Percentiles rank a stretch among this genome's conserved stretches.
phyloP scores from a whole-genome alignment of 1,139 yeast species.

The Yamadazyma oceani region DNA sequence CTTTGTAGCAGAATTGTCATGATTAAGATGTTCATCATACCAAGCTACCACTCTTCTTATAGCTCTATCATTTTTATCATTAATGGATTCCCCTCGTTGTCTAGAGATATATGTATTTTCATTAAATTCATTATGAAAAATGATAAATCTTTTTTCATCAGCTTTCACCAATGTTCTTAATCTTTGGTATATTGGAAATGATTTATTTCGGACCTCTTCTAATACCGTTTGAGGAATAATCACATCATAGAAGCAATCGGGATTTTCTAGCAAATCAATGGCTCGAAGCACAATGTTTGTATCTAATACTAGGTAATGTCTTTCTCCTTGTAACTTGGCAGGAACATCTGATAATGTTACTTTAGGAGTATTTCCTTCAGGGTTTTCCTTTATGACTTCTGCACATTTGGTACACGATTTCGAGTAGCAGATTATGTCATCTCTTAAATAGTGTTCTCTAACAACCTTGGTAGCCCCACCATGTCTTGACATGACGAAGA shows the following conservation, averaged over 20 bases:
- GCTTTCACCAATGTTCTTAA: constrained; percentile 73
- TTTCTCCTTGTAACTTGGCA: constrained; percentile 30
- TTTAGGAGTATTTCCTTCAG: constrained; percentile 51
- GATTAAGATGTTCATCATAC: constrained; percentile 65
- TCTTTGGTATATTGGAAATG: constrained; percentile 86
- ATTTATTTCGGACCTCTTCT: constrained; percentile 87
- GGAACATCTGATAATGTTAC: constrained; percentile 55
- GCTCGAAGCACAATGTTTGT: constrained; percentile 88
- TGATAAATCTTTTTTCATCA: constrained; percentile 82
- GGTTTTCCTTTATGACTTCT: constrained; percentile 53
- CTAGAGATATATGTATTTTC: constrained; percentile 69
- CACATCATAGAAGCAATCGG: constrained; percentile 79
- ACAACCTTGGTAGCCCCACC: constrained; percentile 92
- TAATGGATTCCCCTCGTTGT: constrained; percentile 66
- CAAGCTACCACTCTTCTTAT: constrained; percentile 74
- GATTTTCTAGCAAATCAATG: constrained; percentile 83
- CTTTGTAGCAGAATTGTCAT: constrained; percentile 24
- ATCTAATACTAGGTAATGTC: constrained; percentile 81
- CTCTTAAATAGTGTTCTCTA: constrained; percentile 88
- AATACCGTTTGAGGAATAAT: constrained; percentile 91
- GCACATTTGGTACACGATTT: constrained; percentile 65
- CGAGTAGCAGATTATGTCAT: constrained; percentile 90
- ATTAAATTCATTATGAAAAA: constrained; percentile 90
- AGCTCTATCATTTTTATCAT: constrained; percentile 91
- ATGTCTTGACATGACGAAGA: constrained; percentile 84